phyloP scores from a whole-genome alignment of 1,139 yeast genomes.

The Hyphopichia fennica region DNA sequence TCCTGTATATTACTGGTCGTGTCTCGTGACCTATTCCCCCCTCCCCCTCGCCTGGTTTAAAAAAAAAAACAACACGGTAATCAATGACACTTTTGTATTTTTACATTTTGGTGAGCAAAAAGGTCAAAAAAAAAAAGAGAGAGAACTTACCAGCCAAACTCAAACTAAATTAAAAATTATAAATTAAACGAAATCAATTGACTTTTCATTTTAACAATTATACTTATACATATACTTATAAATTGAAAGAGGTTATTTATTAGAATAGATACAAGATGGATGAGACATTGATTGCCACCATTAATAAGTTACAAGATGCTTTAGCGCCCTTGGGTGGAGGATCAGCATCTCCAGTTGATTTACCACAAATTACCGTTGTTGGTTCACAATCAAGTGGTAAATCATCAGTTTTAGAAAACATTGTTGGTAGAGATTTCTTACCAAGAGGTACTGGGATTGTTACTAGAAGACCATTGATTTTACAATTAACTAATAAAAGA shows the following conservation, averaged over 20 bases:
- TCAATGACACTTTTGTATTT: too few species aligned
- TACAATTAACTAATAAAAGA: slow-evolving; percentile 77
- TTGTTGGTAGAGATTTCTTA: slow-evolving; percentile 91
- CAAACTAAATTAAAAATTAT: too few species aligned
- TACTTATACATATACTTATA: not conserved
- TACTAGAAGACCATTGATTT: slow-evolving; percentile 86
- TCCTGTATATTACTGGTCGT: too few species aligned
- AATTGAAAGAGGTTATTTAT: not conserved
- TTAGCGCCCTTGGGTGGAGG: slow-evolving; percentile 92
- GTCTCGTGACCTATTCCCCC: too few species aligned
- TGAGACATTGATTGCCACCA: slow-evolving; percentile 83
- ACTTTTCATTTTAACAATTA: too few species aligned
- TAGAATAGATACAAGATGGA: slow-evolving; percentile 55
- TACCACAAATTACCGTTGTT: slow-evolving; percentile 95
- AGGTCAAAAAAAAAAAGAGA: too few species aligned
- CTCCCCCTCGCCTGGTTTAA: too few species aligned
- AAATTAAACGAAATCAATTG: too few species aligned
- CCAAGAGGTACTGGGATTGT: slow-evolving; percentile 97
- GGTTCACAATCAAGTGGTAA: slow-evolving; percentile 96
- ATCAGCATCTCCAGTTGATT: slow-evolving; percentile 78
- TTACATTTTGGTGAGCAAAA: too few species aligned
- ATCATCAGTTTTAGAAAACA: slow-evolving; percentile 89
- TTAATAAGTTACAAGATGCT: slow-evolving; percentile 91
- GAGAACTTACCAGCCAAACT: too few species aligned
- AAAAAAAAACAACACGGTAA: too few species aligned